phyloP scores from a whole-genome alignment of 2,329 filamentous ascomycete genomes.

The Diplodia mutila region DNA sequence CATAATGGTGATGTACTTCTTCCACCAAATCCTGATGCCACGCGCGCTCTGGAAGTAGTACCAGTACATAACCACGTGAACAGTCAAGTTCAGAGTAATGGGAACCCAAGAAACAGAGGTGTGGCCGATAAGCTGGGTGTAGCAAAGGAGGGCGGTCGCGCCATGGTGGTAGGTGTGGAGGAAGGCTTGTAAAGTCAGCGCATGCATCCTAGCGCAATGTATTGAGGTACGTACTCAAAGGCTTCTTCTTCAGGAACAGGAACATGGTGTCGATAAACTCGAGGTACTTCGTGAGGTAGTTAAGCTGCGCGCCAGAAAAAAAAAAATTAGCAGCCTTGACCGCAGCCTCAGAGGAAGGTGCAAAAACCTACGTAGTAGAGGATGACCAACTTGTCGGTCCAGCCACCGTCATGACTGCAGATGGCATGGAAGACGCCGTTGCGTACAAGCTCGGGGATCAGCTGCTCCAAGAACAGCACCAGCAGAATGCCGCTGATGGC shows the following conservation, averaged over 20 bases:
- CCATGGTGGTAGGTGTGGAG: constrained; percentile 99
- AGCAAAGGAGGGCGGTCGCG: constrained; percentile 94
- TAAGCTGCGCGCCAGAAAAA: constrained; percentile 64
- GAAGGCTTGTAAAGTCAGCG: constrained; percentile 63
- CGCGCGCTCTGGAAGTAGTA: constrained; percentile 99
- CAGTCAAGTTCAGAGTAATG: constrained; percentile 87
- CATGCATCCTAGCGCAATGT: background rate
- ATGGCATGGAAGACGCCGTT: constrained; percentile 88
- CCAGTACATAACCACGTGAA: constrained; percentile 99
- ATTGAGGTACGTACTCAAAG: constrained; percentile 65
- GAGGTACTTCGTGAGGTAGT: constrained; percentile 97
- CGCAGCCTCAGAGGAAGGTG: background rate
- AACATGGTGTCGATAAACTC: constrained; percentile 95
- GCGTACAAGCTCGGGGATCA: constrained; percentile 79
- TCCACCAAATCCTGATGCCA: constrained; percentile 97
- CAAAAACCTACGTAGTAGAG: constrained; percentile 87
- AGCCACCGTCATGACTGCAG: constrained; percentile 79
- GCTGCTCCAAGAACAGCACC: constrained; percentile 85
- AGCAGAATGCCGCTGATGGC: constrained; percentile 79
- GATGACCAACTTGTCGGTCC: constrained; percentile 90
- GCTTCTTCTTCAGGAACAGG: constrained; percentile 99
- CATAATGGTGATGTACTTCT: constrained; percentile 98
- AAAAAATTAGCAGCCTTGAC: constrained; percentile 43
- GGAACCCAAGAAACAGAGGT: constrained; percentile 95
- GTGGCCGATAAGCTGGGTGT: constrained; percentile 91